A percentile compares a stretch with the other conserved stretches of the same genome.
Conservation (phyloP, 345 rosid genomes). For the Melaleuca alternifolia region DNA sequence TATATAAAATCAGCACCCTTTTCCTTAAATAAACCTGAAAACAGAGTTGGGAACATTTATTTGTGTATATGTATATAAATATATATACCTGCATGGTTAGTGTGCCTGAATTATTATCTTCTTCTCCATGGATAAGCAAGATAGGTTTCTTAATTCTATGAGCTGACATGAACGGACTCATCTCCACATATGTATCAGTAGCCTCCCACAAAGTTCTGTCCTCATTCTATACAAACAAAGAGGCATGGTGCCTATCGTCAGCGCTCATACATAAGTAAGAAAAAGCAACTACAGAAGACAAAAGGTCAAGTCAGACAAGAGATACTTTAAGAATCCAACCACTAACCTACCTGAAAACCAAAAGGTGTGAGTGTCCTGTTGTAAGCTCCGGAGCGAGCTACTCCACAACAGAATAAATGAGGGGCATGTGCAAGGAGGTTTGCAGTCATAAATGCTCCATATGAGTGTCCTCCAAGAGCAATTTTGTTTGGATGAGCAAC, state of each 20-base stretch:
- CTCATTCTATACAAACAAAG: constrained; percentile 46
- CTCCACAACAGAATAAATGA: constrained; percentile 88
- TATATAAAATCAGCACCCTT: not conserved
- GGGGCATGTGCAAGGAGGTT: constrained; percentile 98
- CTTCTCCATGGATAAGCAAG: constrained; percentile 95
- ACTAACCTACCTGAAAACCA: constrained; percentile 76
- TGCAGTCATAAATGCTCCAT: constrained; percentile 99
- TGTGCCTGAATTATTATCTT: constrained; percentile 94
- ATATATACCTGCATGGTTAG: constrained; percentile 88
- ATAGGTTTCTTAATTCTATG: constrained; percentile 93
- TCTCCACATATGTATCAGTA: constrained; percentile 66
- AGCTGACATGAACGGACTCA: constrained; percentile 98
- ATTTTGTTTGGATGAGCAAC: constrained; percentile 88
- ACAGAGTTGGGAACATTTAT: not conserved
- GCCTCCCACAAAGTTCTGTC: constrained; percentile 99
- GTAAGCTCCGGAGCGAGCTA: constrained; percentile 99
- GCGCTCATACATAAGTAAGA: not conserved
- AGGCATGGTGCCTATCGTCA: not conserved
- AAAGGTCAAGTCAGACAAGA: not conserved
- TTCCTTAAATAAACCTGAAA: not conserved
- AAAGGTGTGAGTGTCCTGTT: constrained; percentile 98
- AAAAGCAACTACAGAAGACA: not conserved
- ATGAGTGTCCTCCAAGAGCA: constrained; percentile 96
- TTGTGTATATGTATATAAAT: no score
- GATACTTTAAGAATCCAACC: not conserved